These are phyloP conservation scores for Pseudogymnoascus sp. DNA, from an alignment of 2,329 filamentous ascomycete species.

Conservation along the genomic window DNA sequence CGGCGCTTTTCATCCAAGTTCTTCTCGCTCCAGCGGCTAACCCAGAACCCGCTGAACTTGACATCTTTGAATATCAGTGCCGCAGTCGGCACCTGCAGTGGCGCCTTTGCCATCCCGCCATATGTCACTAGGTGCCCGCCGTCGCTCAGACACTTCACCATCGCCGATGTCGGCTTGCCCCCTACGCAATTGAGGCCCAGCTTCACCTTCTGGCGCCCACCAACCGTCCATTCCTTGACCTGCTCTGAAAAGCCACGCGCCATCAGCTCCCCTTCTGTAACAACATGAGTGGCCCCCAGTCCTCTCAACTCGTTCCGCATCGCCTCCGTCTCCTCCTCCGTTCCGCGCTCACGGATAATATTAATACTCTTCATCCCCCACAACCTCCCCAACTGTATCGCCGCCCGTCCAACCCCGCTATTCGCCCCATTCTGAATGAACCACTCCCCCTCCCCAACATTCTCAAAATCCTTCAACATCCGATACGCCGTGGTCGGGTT, in stretches of 20 bases:
- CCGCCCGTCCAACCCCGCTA: constrained; percentile 81
- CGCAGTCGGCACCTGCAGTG: constrained; percentile 70
- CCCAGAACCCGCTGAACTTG: constrained; percentile 87
- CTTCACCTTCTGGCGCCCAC: constrained; percentile 62
- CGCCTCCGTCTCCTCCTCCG: constrained; percentile 53
- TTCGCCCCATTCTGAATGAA: constrained; percentile 97
- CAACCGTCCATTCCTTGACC: constrained; percentile 55
- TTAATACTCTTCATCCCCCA: constrained; percentile 93
- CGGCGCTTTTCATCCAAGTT: constrained; percentile 65
- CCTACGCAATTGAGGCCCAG: constrained; percentile 91
- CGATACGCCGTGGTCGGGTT: constrained; percentile 94
- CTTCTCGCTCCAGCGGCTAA: constrained; percentile 77
- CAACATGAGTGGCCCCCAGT: constrained; percentile 46
- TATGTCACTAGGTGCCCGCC: constrained; percentile 81
- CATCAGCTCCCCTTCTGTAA: constrained; percentile 43
- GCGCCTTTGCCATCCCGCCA: constrained; percentile 88
- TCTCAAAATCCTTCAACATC: constrained; percentile 75
- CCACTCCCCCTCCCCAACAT: constrained; percentile 70
- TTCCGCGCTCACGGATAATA: constrained; percentile 66
- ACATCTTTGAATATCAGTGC: constrained; percentile 92
- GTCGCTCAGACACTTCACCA: constrained; percentile 65
- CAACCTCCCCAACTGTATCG: constrained; percentile 74
- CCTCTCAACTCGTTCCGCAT: constrained; percentile 52
- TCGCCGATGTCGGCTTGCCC: constrained; percentile 69
- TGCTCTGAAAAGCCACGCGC: constrained; percentile 38